Evolutionary conservation across 2,329 filamentous ascomycete genomes (phyloP).

Genomic region (Periconia digitata): DNA sequence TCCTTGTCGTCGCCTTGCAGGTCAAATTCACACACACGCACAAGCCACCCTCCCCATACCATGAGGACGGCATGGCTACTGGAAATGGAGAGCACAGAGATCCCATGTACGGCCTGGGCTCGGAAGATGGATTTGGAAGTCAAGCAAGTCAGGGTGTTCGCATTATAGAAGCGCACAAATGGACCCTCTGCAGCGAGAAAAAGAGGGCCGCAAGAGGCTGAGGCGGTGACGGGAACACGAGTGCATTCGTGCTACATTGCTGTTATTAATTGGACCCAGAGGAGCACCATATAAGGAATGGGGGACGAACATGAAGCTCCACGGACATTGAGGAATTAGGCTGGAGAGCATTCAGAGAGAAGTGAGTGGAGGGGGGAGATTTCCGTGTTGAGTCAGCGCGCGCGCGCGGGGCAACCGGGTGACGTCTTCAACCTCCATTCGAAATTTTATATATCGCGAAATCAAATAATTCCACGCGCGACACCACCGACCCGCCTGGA

Average conservation of each 20-base stretch:
- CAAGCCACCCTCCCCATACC: conserved; percentile 48
- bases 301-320: conserved; percentile 32
- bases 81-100: conserved; percentile 50
- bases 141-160: conserved; percentile 24
- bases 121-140: conserved; percentile 57
- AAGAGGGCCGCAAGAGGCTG: conserved; percentile 40
- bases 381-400: conserved; percentile 41
- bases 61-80: conserved; percentile 27
- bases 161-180: conserved; percentile 43
- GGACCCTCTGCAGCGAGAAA: conserved; percentile 49
- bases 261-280: not conserved
- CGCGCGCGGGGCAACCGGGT: conserved; percentile 30
- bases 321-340: conserved; percentile 36
- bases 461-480: too few relatives aligned
- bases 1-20: conserved; percentile 22
- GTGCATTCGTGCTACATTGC: conserved; percentile 39
- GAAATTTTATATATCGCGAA: conserved; percentile 22
- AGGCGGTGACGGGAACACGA: conserved; percentile 49
- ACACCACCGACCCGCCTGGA: too few relatives aligned
- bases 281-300: not conserved
- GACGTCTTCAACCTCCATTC: conserved; percentile 16
- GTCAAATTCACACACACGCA: conserved; percentile 44
- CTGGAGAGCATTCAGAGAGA: conserved; percentile 19
- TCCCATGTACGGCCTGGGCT: conserved; percentile 74
- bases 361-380: not conserved